Evolutionary conservation across 1,139 yeast genomes (phyloP), one percentile per base, ranked within the genome.

Genomic region (Pneumocystis jirovecii): DNA sequence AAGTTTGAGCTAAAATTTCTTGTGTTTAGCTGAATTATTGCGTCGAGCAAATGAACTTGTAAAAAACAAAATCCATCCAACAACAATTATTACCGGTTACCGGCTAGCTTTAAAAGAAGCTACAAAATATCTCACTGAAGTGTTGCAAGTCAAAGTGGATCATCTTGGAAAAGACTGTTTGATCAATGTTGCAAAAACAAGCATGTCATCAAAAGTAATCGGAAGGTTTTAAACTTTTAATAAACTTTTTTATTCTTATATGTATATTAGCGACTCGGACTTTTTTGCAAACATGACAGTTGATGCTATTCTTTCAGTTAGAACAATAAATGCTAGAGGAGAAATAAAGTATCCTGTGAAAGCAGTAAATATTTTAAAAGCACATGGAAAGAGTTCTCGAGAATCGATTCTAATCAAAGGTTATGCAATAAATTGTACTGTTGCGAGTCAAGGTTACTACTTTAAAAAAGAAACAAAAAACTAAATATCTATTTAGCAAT

Each of bases 21-120:
- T 45, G 21, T 45, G 15, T 45, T 44, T 21, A 50, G 83, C 96
- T 62, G 99, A 95, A 77, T 80, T 95, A 68, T 81, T 95, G 73
- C 87, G 89, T 73, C 82, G 97, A 70, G 98, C 98, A 64, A 90
- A 91, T 75, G 97, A 91, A 72, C 81, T 95, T 71, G 98, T 93
- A 64, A 88, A 86, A 75, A 88, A 89, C 77, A 89, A 89, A 75
- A 87, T 95, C 69, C 98, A 95, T 76, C 98, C 99, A 63, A 93
- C 99, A 3, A 93, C 98, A 15, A 91, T 95, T 72, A 91, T 95
- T 72, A 89, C 96, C 34, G 99, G 99, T 63, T 95, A 89, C 78
- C 83, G 97, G 74, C 82, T 95, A 70, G 98, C 98, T 2, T 79
- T 91, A 68, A 85, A 88, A 73, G 99, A 95, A 76, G 96, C 98